Evolutionary conservation across 352 stramenopile genomes (phyloP), one percentile per base, ranked within the genome.

Genomic region (Pythium plurisporium): DNA sequence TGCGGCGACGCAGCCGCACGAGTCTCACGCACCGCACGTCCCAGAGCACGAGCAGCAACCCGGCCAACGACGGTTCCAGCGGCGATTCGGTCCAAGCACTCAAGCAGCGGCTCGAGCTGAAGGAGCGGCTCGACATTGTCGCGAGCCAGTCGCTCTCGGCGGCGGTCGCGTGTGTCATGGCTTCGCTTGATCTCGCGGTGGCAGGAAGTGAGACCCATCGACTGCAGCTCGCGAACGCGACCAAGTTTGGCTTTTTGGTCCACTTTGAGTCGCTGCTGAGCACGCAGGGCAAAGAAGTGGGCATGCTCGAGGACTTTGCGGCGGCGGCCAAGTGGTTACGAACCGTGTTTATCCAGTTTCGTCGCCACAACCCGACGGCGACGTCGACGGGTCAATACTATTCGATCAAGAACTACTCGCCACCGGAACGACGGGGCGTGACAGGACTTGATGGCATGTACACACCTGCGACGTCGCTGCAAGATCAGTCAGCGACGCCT

Each of bases 231-330:
- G 69, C 75, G 4, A 76, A 79, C 11, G 75, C 81, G 7, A 51
- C 72, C 4, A 64, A 59, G 5, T 82, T 89, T 37, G 82, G 82
- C 3, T 89, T 83, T 41, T 55, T 94, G 7, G 67, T 94, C 47
- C 80, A 91, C 60, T 94, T 92, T 48, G 84, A 94, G 67, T 94
- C 84, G 49, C 66, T 94, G 29, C 48, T 94, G 63, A 92, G 81
- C 70, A 96, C 95, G 34, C 89, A 97, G 43, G 94, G 94, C 30
- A 97, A 98, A 61, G 96, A 99, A 64, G 78, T 96, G 12, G 90
- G 87, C 12, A 98, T 98, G 96, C 82, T 99, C 1, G 78, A 95
- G 62, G 89, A 97, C 61, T 89, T 96, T 63, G 82, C 79, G 9
- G 87, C 81, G 10, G 86, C 82, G 9, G 82, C 75, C 23, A 76